These are phyloP conservation scores for Pascua guehoae DNA, from an alignment of 1,284 basidiomycete species.

Conservation along the genomic window DNA sequence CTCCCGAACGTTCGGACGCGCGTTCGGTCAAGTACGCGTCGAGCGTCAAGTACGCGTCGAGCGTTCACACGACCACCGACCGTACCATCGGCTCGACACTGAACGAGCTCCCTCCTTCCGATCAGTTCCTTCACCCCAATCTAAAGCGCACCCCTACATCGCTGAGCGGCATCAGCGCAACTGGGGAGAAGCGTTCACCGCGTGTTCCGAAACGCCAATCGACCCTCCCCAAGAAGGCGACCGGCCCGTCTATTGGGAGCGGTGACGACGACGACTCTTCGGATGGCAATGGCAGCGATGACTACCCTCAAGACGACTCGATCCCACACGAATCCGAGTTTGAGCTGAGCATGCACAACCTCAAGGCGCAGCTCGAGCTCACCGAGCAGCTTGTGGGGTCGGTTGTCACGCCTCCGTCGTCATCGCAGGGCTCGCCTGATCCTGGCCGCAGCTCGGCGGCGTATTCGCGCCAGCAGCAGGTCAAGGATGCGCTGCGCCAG, in stretches of 20 bases:
- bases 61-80: constrained; percentile 23
- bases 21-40: constrained; percentile 8
- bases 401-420: constrained; percentile 48
- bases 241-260: background rate
- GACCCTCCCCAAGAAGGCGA: background rate
- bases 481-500: constrained; percentile 61
- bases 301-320: constrained; percentile 11
- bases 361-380: constrained; percentile 74
- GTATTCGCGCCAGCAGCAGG: constrained; percentile 50
- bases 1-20: constrained; percentile 6
- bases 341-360: constrained; percentile 70
- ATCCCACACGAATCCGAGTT: constrained; percentile 69
- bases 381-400: constrained; percentile 64
- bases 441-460: constrained; percentile 10
- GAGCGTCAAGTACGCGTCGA: background rate
- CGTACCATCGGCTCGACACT: constrained; percentile 16
- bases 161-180: constrained; percentile 43
- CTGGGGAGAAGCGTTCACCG: background rate
- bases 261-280: constrained; percentile 7
- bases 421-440: constrained; percentile 31
- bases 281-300: constrained; percentile 21
- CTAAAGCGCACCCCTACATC: constrained; percentile 50
- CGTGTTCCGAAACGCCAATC: background rate
- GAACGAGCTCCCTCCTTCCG: constrained; percentile 28
- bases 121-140: constrained; percentile 39